Evolutionary conservation across 345 rosid genomes (phyloP).

Genomic region (Erodium maritimum): DNA sequence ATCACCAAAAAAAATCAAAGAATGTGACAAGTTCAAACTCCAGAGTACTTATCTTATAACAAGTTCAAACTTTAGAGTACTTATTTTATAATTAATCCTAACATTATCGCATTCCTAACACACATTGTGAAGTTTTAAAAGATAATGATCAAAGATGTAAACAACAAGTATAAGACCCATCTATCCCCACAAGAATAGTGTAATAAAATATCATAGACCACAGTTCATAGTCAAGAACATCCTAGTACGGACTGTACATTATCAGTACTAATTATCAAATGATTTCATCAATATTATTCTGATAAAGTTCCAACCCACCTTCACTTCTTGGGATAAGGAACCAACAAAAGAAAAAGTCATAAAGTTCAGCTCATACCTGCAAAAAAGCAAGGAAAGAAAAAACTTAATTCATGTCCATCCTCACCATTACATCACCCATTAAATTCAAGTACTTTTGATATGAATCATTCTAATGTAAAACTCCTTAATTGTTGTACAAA

Average conservation of each 20-base stretch:
- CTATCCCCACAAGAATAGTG: not conserved
- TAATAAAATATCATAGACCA: not conserved
- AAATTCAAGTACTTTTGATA: no score
- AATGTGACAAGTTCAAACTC: no score
- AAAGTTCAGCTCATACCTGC: not conserved
- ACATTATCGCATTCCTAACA: no score
- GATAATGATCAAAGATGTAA: not conserved
- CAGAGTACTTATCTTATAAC: no score
- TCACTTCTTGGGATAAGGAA: not conserved
- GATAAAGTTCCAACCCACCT: not conserved
- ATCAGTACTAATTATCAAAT: not conserved
- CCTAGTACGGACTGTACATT: not conserved
- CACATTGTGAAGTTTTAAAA: no score
- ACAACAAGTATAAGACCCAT: no score
- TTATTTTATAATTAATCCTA: no score
- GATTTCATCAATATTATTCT: not conserved
- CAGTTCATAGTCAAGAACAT: not conserved
- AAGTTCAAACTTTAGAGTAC: no score
- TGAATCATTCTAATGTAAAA: no score
- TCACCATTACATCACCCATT: not conserved
- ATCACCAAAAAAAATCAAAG: no score
- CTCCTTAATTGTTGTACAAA: no score
- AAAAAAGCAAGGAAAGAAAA: no score
- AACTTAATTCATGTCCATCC: not conserved
- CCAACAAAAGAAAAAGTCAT: not conserved